Conservation (phyloP, 2,329 filamentous ascomycete species). For the Ophiostoma ulmi region DNA sequence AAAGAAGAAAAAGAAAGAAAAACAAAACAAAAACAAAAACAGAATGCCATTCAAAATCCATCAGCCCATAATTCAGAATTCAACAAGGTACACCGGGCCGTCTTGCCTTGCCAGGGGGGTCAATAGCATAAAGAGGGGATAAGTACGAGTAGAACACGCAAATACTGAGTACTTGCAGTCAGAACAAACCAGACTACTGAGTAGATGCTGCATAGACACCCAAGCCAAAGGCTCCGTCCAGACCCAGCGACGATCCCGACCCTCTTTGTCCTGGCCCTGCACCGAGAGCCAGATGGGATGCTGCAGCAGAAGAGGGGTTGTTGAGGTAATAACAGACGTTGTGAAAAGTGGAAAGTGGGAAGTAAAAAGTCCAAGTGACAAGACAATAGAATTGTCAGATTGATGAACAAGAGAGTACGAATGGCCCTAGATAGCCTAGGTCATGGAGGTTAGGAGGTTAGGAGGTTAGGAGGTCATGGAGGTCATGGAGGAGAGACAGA, state of each 20-base stretch:
- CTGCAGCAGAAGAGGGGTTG: conserved; percentile 8
- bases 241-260: conserved; percentile 1
- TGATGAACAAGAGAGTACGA: not conserved
- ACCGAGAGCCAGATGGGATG: conserved; percentile 6
- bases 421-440: not conserved
- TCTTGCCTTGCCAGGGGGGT: not conserved
- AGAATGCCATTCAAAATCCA: too few relatives aligned
- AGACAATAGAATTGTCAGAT: not conserved
- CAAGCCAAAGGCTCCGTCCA: conserved; percentile 4
- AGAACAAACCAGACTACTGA: not conserved
- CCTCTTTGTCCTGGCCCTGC: not conserved
- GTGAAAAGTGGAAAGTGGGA: too few relatives aligned
- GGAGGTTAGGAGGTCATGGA: too few relatives aligned
- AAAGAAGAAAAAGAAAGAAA: not conserved
- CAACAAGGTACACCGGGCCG: not conserved
- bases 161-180: not conserved
- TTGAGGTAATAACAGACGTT: not conserved
- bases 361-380: not conserved
- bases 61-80: not conserved
- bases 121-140: not conserved
- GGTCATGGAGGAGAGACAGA: not conserved
- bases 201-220: conserved; percentile 3
- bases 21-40: too few relatives aligned
- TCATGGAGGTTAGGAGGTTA: too few relatives aligned
- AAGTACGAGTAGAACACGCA: not conserved